Evolutionary conservation across 345 rosid species (phyloP), one percentile per base, ranked within the genome.

Genomic region (Bruguiera gymnorhiza): DNA sequence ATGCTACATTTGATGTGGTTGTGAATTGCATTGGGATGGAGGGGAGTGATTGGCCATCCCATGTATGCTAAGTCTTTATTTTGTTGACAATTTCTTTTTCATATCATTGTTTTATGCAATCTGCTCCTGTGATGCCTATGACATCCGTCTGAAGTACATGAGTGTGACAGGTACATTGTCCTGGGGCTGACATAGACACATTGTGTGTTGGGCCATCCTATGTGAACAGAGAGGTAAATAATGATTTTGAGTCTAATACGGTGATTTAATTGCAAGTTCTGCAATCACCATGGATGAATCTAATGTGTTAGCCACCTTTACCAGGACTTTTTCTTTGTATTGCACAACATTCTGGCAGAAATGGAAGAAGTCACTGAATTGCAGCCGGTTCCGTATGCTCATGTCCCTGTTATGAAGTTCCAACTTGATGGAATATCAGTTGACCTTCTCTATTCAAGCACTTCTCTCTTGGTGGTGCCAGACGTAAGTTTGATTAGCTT

Each of bases 171-270:
- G 97, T 89, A 58, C 97, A 95, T 78, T 96, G 97, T 32, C 97
- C 97, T 75, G 93, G 96, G 70, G 90, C 96, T 58, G 97, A 92
- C 76, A 84, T 95, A 56, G 99, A 95, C 72, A 85, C 93, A 19
- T 71, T 95, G 75, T 95, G 99, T 81, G 88, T 95, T 70, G 99
- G 99, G 74, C 99, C 97, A 62, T 89, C 96, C 54, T 95, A 95
- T 72, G 89, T 92, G 72, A 88, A 81, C 46, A 89, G 97, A 61
- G 97, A 92, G 88, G 97, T 91, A 60, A 27, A 24, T 24, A 24
- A 24, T 70, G 48, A 52, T 13, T 52, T 54, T 36, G 26, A 20
- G 59, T 11, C 48, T 23, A 8, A 59, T 27, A 57, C 23, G 1
- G 39, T 56, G 6, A 13, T 67, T 54, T 18, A 46, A 29, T 57